Evolutionary conservation across 768 basidiomycete genomes (phyloP), one percentile per base, ranked within the genome.

Genomic region (Dioszegia crocea): DNA sequence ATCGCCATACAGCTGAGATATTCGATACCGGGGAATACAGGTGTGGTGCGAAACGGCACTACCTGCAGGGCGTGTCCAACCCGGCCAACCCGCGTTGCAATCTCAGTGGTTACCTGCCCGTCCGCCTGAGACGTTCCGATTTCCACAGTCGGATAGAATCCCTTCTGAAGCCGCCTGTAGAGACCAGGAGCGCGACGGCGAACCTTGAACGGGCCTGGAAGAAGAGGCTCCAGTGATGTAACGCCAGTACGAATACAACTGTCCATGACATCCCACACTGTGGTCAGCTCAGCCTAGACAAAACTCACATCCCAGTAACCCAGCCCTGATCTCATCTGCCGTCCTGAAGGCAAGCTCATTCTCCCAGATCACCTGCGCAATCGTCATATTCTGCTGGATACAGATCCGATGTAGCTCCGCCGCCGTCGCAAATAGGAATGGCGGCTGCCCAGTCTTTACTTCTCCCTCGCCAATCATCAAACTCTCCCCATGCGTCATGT

Each of bases 1-100:
- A 92, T 93, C 2, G 91, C 93, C 76, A 96, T 97, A 61, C 89
- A 90, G 1, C 88, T 88, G 60, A 98, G 79, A 71, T 92, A 93
- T 71, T 98, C 92, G 78, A 98, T 85, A 0, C 90, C 91, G 0
- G 91, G 91, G 50, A 96, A 91, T 66, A 87, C 85, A 9, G 89
- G 63, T 12, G 64, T 65, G 11, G 36, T 62, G 38, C 63, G 54
- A 23, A 58, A 38, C 30, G 89, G 88, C 26, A 88, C 88, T 83
- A 89, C 88, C 31, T 89, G 76, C 2, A 93, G 71, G 0, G 87
- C 80, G 76, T 94, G 91, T 56, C 91, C 84, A 55, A 89, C 84
- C 14, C 84, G 84, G 2, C 91, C 91, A 0, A 85, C 81, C 79
- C 75, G 9, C 74, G 69, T 53, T 4, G 57, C 30, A 19, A 64